These are phyloP conservation scores for Trichomonas tenax DNA, from an alignment of 208 protist species.

Conservation along the genomic window DNA sequence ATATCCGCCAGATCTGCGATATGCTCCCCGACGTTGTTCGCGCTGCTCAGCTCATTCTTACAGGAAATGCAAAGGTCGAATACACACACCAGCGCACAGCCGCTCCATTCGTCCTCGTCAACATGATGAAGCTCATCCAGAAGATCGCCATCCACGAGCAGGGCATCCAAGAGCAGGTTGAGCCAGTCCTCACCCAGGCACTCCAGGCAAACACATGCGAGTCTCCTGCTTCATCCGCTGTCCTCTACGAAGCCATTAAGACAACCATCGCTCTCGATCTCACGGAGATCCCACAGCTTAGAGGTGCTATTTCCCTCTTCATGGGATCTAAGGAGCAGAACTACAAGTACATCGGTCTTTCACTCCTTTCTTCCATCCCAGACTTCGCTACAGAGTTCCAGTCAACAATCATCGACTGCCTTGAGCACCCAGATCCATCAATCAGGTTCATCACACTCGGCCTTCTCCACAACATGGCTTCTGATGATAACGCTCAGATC, in stretches of 20 bases:
- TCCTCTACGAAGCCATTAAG: not conserved
- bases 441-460: not conserved
- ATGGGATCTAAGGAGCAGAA: not conserved
- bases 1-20: not conserved
- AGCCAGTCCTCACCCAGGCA: not conserved
- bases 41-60: not conserved
- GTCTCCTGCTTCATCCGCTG: not conserved
- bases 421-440: constrained; percentile 5
- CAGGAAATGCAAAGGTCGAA: not conserved
- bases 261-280: not conserved
- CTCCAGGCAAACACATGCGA: not conserved
- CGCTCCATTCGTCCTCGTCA: not conserved
- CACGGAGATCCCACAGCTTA: not conserved
- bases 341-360: not conserved
- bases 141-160: not conserved
- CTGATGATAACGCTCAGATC: not conserved
- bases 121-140: not conserved
- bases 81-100: not conserved
- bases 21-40: not conserved
- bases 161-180: not conserved
- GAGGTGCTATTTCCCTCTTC: not conserved
- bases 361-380: not conserved
- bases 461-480: not conserved
- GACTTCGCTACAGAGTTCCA: constrained; percentile 11
- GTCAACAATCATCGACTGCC: not conserved